Evolutionary conservation across 108 stramenopile genomes (phyloP).

Genomic region (Pseudonitzschia delicatissima): DNA sequence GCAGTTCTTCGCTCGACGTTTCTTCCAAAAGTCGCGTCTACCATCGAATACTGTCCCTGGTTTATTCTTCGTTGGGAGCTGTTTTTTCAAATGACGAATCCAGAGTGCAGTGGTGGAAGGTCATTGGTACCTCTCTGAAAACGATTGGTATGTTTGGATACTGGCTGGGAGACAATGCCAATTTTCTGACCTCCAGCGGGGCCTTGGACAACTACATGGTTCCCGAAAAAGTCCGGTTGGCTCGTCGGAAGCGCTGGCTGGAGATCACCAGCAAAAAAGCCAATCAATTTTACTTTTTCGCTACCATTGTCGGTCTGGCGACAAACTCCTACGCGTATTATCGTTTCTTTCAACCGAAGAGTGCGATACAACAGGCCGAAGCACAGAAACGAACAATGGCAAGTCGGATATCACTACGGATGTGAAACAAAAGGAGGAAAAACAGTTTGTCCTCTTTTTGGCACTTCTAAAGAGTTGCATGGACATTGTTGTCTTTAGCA

Average conservation of each 20-base stretch:
- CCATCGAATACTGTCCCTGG: neutral
- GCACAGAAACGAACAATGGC: conserved; percentile 2
- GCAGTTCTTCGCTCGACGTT: neutral
- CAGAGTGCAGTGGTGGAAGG: conserved; percentile 42
- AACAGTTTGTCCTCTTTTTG: conserved; percentile 61
- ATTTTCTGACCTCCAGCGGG: conserved; percentile 56
- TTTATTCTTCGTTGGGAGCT: conserved; percentile 5
- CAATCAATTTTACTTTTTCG: conserved; percentile 70
- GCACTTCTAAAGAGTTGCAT: conserved; percentile 60
- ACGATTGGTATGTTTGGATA: conserved; percentile 68
- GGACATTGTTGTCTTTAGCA: conserved; percentile 79
- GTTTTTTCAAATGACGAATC: conserved; percentile 11
- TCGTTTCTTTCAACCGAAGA: conserved; percentile 19
- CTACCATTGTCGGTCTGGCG: conserved; percentile 53
- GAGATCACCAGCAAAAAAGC: conserved; percentile 40
- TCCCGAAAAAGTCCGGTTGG: conserved; percentile 16
- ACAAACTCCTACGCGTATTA: conserved; percentile 40
- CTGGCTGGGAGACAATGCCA: conserved; percentile 76
- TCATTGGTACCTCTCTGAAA: conserved; percentile 56
- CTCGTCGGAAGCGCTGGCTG: conserved; percentile 18
- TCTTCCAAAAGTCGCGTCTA: neutral
- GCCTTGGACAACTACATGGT: conserved; percentile 48
- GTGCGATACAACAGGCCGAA: neutral
- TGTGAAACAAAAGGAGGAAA: conserved; percentile 28
- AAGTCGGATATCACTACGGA: conserved; percentile 17